Evolutionary conservation across 164 flowering plant species (phyloP).

Genomic region (Vitis rupestris): DNA sequence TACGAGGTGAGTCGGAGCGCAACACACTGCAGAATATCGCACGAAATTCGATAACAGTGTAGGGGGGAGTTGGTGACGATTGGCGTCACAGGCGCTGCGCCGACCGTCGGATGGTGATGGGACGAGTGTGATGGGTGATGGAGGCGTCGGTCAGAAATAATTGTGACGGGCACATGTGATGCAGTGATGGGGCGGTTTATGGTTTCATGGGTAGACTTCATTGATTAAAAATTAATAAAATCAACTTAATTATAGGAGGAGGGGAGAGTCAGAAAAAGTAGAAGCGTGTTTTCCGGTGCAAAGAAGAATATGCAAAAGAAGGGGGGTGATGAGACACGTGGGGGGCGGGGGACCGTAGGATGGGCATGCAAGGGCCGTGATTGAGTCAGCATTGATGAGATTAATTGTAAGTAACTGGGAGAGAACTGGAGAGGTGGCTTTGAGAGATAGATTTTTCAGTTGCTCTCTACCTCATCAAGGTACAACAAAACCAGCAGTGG

Average conservation of each 20-base stretch:
- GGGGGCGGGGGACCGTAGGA: conserved; percentile 23
- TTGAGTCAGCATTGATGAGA: conserved; percentile 10
- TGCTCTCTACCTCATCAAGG: neutral
- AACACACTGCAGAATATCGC: neutral
- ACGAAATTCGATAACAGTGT: conserved; percentile 1
- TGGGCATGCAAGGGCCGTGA: conserved; percentile 18
- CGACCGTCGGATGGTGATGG: neutral
- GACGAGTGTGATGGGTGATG: neutral
- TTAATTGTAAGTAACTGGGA: conserved; percentile 23
- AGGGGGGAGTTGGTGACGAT: neutral
- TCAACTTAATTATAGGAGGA: conserved; percentile 16
- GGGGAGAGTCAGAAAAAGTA: conserved; percentile 23
- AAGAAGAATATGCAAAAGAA: conserved; percentile 68
- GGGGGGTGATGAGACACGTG: conserved; percentile 46
- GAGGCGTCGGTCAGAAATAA: neutral
- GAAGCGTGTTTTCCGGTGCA: conserved; percentile 75
- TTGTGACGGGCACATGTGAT: neutral
- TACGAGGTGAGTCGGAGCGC: neutral
- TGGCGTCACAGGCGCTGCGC: neutral
- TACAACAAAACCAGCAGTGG: neutral
- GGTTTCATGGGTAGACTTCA: neutral
- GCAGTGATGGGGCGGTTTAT: neutral
- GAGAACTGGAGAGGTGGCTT: conserved; percentile 19
- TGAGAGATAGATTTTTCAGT: conserved; percentile 4
- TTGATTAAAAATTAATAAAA: neutral